phyloP scores from a whole-genome alignment of 2,329 filamentous ascomycete species.

The Huntiella decipiens region DNA sequence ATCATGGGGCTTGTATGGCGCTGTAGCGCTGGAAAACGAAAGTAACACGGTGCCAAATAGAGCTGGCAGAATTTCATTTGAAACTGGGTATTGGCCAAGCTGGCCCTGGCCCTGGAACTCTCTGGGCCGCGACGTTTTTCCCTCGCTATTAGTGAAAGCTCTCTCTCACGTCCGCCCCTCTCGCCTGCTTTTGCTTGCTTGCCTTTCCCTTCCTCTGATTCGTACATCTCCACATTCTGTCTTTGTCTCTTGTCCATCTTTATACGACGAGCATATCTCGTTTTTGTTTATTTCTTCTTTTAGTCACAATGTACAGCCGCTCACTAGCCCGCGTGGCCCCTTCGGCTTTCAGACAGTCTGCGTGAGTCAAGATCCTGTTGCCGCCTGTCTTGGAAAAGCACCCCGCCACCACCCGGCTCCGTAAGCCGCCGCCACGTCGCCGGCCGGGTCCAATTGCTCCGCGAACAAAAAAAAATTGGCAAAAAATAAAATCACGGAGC shows the following conservation, averaged over 20 bases:
- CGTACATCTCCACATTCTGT: constrained; percentile 1
- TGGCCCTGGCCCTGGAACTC: constrained; percentile 1
- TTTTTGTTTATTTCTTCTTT: constrained; percentile 11
- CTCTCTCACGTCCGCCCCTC: constrained; percentile 4
- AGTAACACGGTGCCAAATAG: neutral
- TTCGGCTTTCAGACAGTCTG: constrained; percentile 35
- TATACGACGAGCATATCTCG: constrained; percentile 4
- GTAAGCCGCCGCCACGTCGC: neutral
- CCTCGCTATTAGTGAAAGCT: constrained; percentile 4
- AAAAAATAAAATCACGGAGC: neutral
- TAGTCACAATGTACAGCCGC: constrained; percentile 40
- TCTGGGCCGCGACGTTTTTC: constrained; percentile 8
- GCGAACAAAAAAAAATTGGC: neutral
- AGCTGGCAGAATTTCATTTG: constrained; percentile 8
- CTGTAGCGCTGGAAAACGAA: neutral
- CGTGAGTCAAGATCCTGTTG: constrained; percentile 16
- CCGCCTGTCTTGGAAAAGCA: neutral
- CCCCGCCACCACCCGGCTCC: too few relatives aligned
- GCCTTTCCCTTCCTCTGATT: constrained; percentile 4
- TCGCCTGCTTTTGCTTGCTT: neutral
- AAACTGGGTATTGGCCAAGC: constrained; percentile 2
- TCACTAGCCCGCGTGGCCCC: constrained; percentile 39
- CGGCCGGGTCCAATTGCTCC: neutral
- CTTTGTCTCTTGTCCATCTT: constrained; percentile 3
- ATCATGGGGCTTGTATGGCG: too few relatives aligned